Evolutionary conservation across 2,329 filamentous ascomycete genomes (phyloP), one percentile per base, ranked within the genome.

Genomic region (Fusarium proliferatum): DNA sequence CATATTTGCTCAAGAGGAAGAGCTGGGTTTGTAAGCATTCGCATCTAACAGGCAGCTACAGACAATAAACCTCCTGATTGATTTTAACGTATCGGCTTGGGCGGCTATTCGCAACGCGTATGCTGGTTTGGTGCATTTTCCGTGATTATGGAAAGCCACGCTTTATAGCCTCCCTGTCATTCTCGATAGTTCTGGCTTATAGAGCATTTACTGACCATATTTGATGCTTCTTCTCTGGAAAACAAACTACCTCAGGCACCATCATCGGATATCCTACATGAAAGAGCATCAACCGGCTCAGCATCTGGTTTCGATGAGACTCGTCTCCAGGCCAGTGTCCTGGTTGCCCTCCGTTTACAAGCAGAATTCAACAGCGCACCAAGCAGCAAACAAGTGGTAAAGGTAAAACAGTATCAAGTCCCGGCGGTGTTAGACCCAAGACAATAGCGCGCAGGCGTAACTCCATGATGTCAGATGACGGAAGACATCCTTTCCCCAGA

Each of bases 401-500:
- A 61, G 49, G 34, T 67, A 41, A 34, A 10, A 64, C 36, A 36
- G 41, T 63, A 46, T 59, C 64, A 55, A 60, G 46, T 58, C 61
- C 58, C n/a, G 36, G n/a, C 8, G 49, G 34, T 43, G 48, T 43
- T 63, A 58, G 58, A 65, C 67, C 39, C 65, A 56, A 69, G 45
- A 66, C 26, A 66, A 53, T 28, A 63, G 43, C 51, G 48, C 73
- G 42, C 55, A 75, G 58, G 68, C 64, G 57, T 39, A 71, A 69
- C 62, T 69, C 73, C 74, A 23, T 62, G 64, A 71, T 75, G 62
- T 45, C 49, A 59, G 46, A 73, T 69, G 71, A 67, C 45, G 43
- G 26, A 64, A 66, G 58, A 39, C 43, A 64, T 49, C 26, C 49
- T 39, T 41, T 41, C 53, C 58, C 74, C 65, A 64, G 45, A 69